phyloP scores from a whole-genome alignment of 1,139 yeast species.

The Blastobotrys proliferans region DNA sequence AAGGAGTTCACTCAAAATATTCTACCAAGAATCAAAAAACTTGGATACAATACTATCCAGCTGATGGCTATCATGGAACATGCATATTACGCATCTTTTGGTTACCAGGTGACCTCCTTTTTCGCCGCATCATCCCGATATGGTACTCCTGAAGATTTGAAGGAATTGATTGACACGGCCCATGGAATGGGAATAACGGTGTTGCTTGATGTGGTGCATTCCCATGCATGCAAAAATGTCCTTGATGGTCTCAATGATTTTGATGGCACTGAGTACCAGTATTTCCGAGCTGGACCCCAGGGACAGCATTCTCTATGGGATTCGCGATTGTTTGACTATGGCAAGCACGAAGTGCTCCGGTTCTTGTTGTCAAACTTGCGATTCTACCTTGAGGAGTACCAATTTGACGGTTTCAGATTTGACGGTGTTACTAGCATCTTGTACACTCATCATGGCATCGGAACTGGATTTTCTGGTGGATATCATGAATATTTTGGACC shows the following conservation, averaged over 20 bases:
- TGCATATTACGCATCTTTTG: slow-evolving; percentile 96
- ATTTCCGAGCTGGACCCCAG: slow-evolving; percentile 81
- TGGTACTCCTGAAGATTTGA: slow-evolving; percentile 93
- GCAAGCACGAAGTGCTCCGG: slow-evolving; percentile 83
- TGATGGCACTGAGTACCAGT: slow-evolving; percentile 94
- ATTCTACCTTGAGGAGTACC: slow-evolving; percentile 74
- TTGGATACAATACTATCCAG: slow-evolving; percentile 92
- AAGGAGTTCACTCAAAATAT: slow-evolving; percentile 76
- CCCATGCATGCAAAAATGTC: slow-evolving; percentile 92
- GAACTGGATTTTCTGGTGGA: slow-evolving; percentile 85
- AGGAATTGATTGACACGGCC: slow-evolving; percentile 86
- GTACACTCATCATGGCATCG: slow-evolving; percentile 87
- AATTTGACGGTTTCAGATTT: slow-evolving; percentile 92
- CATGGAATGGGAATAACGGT: slow-evolving; percentile 86
- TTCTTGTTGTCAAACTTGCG: slow-evolving; percentile 85
- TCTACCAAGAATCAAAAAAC: slow-evolving; percentile 74
- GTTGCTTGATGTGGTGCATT: slow-evolving; percentile 86
- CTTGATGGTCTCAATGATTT: slow-evolving; percentile 90
- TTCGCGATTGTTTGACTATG: slow-evolving; percentile 86
- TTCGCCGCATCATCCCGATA: slow-evolving; percentile 85
- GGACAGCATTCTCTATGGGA: slow-evolving; percentile 95
- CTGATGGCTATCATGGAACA: slow-evolving; percentile 99
- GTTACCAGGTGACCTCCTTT: slow-evolving; percentile 90
- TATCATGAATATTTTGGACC: slow-evolving; percentile 87
- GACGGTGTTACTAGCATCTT: slow-evolving; percentile 97